Evolutionary conservation across 169 alveolate species (phyloP), one percentile per base, ranked within the genome.

Genomic region (Cryptosporidium sp.): DNA sequence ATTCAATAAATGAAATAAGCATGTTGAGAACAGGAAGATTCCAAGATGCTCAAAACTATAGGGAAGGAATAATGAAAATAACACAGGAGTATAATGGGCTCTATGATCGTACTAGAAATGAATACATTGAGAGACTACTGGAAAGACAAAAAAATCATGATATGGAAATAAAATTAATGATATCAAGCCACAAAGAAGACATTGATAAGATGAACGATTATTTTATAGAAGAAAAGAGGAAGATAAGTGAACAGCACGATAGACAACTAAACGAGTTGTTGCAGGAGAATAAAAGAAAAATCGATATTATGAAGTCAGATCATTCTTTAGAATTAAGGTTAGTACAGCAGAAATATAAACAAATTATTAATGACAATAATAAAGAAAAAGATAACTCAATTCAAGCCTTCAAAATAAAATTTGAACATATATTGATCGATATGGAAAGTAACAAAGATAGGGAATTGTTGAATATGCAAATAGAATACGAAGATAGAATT

Each of bases 21-120:
- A 23, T 65, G 69, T 35, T 80, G 33, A 69, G 89, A n/a, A 80
- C 73, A 21, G 89, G 89, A 43, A 80, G 89, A 1, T 62, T 59
- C 39, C 73, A 80, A 43, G 89, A 80, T 62, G 89, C 89, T 16
- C 89, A 80, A 59, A 80, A 80, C 37, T 80, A 80, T 33, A 37
- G 89, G 29, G 89, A 80, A 26, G 89, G 89, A 45, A 80, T 80
- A 21, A 45, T 80, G 89, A 80, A 80, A 80, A 80, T 80, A 62
- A 80, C 89, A 9, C 89, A 80, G 21, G 89, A 80, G 62, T 80
- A 80, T 65, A 80, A 29, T 62, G 89, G 89, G 0, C 65, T 80
- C 3, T 65, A 80, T 65, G 89, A 80, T 41, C 89, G 89, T 48
- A 80, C 89, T 18, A 80, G 89, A 61, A 80, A 80, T 80, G 89